These are phyloP conservation scores for Colletotrichum musae DNA, from an alignment of 2,329 filamentous ascomycete genomes.

Conservation along the genomic window DNA sequence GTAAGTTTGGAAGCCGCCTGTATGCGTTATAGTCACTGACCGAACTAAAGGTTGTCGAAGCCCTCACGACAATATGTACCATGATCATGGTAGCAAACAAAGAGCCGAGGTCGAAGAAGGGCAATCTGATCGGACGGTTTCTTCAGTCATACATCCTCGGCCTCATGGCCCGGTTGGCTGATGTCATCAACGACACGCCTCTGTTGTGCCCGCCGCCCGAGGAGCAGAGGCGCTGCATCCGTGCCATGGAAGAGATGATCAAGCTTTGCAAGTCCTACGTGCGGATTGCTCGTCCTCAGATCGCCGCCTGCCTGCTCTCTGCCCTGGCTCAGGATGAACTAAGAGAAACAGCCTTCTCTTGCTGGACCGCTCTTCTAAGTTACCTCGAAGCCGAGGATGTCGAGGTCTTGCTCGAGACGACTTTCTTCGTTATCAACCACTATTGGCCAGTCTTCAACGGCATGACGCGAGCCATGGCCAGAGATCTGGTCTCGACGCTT, in stretches of 20 bases:
- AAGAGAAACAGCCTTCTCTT: conserved; percentile 83
- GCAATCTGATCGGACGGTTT: conserved; percentile 78
- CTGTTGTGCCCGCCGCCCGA: conserved; percentile 67
- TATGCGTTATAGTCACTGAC: background rate
- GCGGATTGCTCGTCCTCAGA: conserved; percentile 80
- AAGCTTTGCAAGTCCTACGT: conserved; percentile 80
- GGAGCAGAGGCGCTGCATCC: conserved; percentile 84
- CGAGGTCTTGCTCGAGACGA: conserved; percentile 85
- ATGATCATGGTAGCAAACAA: conserved; percentile 57
- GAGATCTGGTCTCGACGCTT: conserved; percentile 75
- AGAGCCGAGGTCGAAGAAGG: conserved; percentile 62
- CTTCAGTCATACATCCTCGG: conserved; percentile 88
- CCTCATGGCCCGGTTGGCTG: conserved; percentile 86
- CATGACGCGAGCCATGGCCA: conserved; percentile 71
- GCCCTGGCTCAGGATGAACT: conserved; percentile 82
- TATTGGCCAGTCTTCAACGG: conserved; percentile 81
- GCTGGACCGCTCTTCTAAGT: conserved; percentile 85
- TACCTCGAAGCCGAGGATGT: conserved; percentile 85
- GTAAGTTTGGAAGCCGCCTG: conserved; percentile 59
- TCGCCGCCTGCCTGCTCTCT: conserved; percentile 92
- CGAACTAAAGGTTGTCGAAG: conserved; percentile 59
- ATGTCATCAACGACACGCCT: conserved; percentile 79
- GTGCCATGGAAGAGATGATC: conserved; percentile 91
- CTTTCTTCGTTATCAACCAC: conserved; percentile 87
- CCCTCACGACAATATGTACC: conserved; percentile 61